These are phyloP conservation scores for Russula ochroleuca DNA, from an alignment of 768 basidiomycete genomes.

Conservation along the genomic window DNA sequence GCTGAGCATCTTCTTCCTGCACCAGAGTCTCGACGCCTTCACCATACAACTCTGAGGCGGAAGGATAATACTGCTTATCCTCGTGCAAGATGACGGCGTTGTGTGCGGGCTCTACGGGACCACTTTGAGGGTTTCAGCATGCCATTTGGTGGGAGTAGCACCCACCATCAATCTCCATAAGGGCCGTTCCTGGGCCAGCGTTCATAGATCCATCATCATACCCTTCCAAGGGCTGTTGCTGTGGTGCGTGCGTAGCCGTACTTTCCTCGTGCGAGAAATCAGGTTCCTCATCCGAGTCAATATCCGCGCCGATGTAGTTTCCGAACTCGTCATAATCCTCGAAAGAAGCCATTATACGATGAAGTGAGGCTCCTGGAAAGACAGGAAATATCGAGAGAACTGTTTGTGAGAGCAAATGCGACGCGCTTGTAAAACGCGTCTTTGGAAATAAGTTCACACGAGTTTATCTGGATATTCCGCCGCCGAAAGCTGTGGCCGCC, in stretches of 20 bases:
- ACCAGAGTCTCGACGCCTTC: slow-evolving; percentile 92
- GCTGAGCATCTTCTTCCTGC: slow-evolving; percentile 97
- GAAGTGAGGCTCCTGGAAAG: not conserved
- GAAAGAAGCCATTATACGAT: slow-evolving; percentile 47
- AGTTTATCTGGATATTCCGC: not conserved
- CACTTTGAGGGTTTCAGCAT: not conserved
- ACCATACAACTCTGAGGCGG: slow-evolving; percentile 89
- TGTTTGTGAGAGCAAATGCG: not conserved
- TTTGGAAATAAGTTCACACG: slow-evolving; percentile 18
- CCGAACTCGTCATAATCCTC: slow-evolving; percentile 93
- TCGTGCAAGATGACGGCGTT: slow-evolving; percentile 90
- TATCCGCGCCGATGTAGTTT: slow-evolving; percentile 94
- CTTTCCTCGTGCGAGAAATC: slow-evolving; percentile 49
- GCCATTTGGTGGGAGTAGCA: not conserved
- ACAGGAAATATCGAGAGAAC: not conserved
- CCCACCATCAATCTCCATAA: slow-evolving; percentile 85
- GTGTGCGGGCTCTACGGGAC: slow-evolving; percentile 59
- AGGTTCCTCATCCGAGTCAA: slow-evolving; percentile 81
- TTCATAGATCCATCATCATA: slow-evolving; percentile 65
- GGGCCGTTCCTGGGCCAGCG: slow-evolving; percentile 49
- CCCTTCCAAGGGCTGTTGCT: slow-evolving; percentile 65
- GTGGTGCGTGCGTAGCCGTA: slow-evolving; percentile 38
- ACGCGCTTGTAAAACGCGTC: slow-evolving; percentile 14
- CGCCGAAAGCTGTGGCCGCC: not conserved
- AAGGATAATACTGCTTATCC: slow-evolving; percentile 97